These are phyloP conservation scores for Auriscalpium microsporum DNA, from an alignment of 768 basidiomycete genomes.

Conservation along the genomic window DNA sequence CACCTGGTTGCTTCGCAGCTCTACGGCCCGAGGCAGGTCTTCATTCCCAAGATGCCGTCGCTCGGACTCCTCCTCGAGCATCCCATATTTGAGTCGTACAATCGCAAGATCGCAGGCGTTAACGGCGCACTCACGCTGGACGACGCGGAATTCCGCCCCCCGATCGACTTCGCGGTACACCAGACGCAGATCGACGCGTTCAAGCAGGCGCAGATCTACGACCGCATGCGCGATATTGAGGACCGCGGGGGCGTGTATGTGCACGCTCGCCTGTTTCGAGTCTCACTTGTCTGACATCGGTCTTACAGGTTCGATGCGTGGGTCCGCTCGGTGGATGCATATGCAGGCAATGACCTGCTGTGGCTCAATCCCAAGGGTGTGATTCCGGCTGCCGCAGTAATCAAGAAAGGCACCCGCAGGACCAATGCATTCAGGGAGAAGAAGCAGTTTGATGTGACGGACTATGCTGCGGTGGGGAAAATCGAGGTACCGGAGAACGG, in stretches of 20 bases:
- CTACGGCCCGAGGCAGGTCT: constrained; percentile 67
- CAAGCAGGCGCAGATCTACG: constrained; percentile 81
- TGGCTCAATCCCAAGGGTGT: constrained; percentile 68
- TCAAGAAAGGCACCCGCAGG: constrained; percentile 50
- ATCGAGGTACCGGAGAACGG: constrained; percentile 26
- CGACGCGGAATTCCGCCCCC: constrained; percentile 57
- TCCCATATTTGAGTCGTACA: constrained; percentile 76
- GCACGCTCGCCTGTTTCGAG: not conserved
- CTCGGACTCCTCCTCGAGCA: constrained; percentile 88
- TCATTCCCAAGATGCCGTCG: constrained; percentile 93
- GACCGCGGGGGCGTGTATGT: constrained; percentile 69
- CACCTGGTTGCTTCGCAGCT: constrained; percentile 35
- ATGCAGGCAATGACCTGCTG: constrained; percentile 67
- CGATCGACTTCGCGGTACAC: constrained; percentile 65
- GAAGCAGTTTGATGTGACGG: constrained; percentile 57
- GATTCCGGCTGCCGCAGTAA: constrained; percentile 63
- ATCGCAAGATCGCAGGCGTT: constrained; percentile 40
- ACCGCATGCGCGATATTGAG: constrained; percentile 80
- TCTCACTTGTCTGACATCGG: not conserved
- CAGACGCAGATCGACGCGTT: constrained; percentile 67
- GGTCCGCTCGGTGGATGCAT: constrained; percentile 68
- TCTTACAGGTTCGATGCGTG: constrained; percentile 69
- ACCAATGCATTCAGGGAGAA: constrained; percentile 60
- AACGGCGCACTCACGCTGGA: constrained; percentile 45
- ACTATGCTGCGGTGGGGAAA: constrained; percentile 17